Base-by-base conservation (phyloP, 805 yeast species). In the Monosporozyma solicola region DNA sequence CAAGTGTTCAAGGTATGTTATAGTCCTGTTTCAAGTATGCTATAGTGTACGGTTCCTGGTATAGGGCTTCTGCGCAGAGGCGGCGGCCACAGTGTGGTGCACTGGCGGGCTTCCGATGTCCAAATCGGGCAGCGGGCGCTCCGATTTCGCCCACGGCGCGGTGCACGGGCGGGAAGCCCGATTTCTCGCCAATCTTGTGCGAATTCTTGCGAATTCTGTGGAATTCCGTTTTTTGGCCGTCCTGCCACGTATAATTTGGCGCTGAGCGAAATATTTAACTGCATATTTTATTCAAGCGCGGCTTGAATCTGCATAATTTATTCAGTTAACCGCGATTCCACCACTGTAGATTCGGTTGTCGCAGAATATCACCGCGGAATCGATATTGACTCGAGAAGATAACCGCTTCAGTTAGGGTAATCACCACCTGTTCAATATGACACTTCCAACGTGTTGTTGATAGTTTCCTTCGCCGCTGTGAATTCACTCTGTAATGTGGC, bases 241-340 rank as follows among this genome's bases (percentile, higher is more conserved):
- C 1, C 29, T 27, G 29, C 29, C 29, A 27, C 20, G 20, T 20
- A 20, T 20, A 27, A 1, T 27, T 27, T 27, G 29, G 29, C 29
- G 29, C 29, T 27, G 29, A 5, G 29, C 7, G 29, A 27, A 27
- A 27, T 27, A 27, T 15, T 47, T 55, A 55, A 55, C 22, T 41
- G 58, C 56, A 55, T 55, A 55, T 22, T 43, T 31, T 47, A 47
- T 47, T 33, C 50, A 47, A 20, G n/a, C 2, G 2, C 10, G 20
- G 15, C n/a, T 9, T 20, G 13, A 9, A 8, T 27, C 9, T 46
- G 48, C 48, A 50, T 50, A 50, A 8, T 24, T 33, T 44, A 50
- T 50, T 45, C 51, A 31, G 16, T 49, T 49, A 39, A 16, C 47
- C 7, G 11, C 10, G 29, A 29, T 22, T 29, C 32, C 33, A 3